phyloP scores from a whole-genome alignment of 2,329 filamentous ascomycete species.

The Madurella fahalii region DNA sequence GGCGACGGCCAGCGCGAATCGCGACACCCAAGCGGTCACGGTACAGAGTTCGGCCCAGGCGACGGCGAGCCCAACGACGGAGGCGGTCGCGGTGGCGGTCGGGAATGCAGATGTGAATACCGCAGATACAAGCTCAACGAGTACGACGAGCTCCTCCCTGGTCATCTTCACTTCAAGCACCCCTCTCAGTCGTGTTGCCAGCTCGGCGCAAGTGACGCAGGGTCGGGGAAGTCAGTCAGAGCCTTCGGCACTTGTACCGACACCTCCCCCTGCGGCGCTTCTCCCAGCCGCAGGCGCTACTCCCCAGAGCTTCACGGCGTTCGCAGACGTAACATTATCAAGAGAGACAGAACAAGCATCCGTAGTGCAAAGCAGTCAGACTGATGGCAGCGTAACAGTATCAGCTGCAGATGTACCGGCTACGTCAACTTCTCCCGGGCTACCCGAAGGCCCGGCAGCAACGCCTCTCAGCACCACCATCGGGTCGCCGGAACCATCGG shows the following conservation, averaged over 20 bases:
- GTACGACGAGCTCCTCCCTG: conserved; percentile 36
- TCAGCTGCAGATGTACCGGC: conserved; percentile 17
- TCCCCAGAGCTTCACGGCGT: conserved; percentile 22
- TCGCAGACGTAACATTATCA: conserved; percentile 12
- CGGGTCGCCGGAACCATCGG: conserved; percentile 16
- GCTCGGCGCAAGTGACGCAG: conserved; percentile 20
- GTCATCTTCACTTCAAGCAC: conserved; percentile 19
- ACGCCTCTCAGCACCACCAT: conserved; percentile 21
- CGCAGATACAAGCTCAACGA: conserved; percentile 27
- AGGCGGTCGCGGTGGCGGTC: conserved; percentile 13
- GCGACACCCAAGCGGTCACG: conserved; percentile 19
- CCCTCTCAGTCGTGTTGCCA: conserved; percentile 6
- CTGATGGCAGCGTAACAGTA: conserved; percentile 35
- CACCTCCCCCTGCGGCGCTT: conserved; percentile 17
- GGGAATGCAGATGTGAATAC: conserved; percentile 17
- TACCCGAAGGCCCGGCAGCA: conserved; percentile 14
- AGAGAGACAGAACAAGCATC: conserved; percentile 22
- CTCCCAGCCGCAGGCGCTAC: conserved; percentile 16
- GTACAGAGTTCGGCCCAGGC: conserved; percentile 6
- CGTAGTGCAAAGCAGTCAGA: conserved; percentile 32
- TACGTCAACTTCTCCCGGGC: conserved; percentile 8
- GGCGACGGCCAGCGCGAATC: conserved; percentile 11
- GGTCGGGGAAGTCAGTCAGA: conserved; percentile 13
- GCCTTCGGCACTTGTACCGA: background rate
- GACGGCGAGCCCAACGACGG: conserved; percentile 15